Conservation (phyloP, 805 yeast species). For the Wickerhamiella hasegawae region DNA sequence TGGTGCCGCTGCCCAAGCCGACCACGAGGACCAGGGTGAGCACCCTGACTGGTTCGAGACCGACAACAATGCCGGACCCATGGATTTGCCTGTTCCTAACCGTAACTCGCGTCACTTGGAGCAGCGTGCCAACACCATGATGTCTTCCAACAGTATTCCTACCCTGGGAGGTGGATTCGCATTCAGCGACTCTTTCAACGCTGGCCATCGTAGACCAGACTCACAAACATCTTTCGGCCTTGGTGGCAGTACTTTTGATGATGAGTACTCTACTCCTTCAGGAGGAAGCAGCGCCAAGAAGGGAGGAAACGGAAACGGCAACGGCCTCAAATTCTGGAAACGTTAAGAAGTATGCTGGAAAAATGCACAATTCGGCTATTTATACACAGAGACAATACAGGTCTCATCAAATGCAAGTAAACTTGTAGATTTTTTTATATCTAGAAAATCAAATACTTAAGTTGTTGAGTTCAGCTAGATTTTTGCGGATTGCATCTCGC, state of each 20-base stretch:
- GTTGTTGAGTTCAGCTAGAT: no score
- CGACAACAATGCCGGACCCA: constrained; percentile 2
- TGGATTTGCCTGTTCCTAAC: not conserved
- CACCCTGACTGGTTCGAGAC: constrained; percentile 14
- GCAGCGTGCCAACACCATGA: not conserved
- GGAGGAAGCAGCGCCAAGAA: no score
- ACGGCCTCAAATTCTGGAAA: not conserved
- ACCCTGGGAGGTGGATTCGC: no score
- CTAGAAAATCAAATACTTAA: no score
- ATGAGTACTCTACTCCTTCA: no score
- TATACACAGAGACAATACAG: not conserved
- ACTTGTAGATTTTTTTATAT: no score
- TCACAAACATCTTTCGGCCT: constrained; percentile 1
- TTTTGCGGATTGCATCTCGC: no score
- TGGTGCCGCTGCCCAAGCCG: constrained; percentile 73
- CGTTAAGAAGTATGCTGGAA: not conserved
- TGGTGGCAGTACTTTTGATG: not conserved
- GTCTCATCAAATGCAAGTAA: no score
- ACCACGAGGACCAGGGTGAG: constrained; percentile 27
- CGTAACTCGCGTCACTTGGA: not conserved
- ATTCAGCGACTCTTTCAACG: no score
- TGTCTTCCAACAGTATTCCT: not conserved
- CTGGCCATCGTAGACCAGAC: constrained; percentile 1
- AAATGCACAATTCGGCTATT: not conserved
- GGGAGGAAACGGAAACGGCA: no score